Evolutionary conservation across 129 eudicot genomes (phyloP).

Genomic region (Gnaphalium uliginosum): DNA sequence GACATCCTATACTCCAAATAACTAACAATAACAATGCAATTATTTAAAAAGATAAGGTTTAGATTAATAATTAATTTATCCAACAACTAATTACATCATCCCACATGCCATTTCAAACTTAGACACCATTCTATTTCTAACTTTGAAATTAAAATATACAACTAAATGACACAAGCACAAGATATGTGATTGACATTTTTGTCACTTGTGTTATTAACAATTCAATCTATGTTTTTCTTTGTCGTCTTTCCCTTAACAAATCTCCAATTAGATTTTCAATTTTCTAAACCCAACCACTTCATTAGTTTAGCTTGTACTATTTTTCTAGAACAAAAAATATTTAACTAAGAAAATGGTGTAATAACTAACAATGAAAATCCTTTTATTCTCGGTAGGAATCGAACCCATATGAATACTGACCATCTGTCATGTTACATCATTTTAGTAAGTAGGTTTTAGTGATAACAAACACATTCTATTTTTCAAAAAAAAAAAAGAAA

Average conservation of each 20-base stretch:
- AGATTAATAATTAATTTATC: background rate
- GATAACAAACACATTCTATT: too few relatives aligned
- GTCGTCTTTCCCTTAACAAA: background rate
- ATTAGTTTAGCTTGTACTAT: too few relatives aligned
- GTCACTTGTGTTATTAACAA: background rate
- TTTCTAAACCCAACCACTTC: background rate
- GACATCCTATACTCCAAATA: background rate
- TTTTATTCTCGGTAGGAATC: too few relatives aligned
- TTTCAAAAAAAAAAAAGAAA: too few relatives aligned
- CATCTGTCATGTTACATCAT: too few relatives aligned
- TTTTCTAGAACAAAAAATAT: too few relatives aligned
- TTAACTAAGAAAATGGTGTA: too few relatives aligned
- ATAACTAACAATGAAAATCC: too few relatives aligned
- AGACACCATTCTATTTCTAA: background rate
- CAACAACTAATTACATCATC: slow-evolving; percentile 25
- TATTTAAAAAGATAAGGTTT: slow-evolving; percentile 13
- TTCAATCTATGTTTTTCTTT: slow-evolving; percentile 12
- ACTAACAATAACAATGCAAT: slow-evolving; percentile 4
- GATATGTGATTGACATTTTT: slow-evolving; percentile 14
- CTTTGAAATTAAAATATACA: background rate
- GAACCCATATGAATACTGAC: too few relatives aligned
- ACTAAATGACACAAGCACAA: background rate
- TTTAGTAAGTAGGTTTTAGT: too few relatives aligned
- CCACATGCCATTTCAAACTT: slow-evolving; percentile 23
- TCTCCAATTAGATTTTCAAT: background rate